A percentile compares a stretch with the other conserved stretches of the same genome.
These are phyloP conservation scores for Solanum neorickii DNA, from an alignment of 257 asterid genomes.

Conservation along the genomic window DNA sequence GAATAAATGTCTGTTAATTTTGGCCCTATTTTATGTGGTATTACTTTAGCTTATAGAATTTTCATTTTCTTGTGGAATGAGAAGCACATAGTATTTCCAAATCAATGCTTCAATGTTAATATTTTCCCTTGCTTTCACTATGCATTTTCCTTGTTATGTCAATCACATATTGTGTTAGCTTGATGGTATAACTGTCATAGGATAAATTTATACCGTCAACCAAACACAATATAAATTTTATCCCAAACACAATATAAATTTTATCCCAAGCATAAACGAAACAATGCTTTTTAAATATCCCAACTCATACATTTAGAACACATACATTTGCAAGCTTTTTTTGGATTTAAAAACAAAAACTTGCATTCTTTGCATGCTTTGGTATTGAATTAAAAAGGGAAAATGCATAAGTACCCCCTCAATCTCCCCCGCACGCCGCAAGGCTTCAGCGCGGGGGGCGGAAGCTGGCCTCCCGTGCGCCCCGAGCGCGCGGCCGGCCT, in stretches of 20 bases:
- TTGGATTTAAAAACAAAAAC: too few relatives aligned
- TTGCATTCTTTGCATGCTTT: too few relatives aligned
- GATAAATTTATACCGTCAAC: not conserved
- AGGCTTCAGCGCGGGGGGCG: too few relatives aligned
- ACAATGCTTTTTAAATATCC: too few relatives aligned
- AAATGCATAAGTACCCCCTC: too few relatives aligned
- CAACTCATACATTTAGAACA: not conserved
- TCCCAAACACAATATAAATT: not conserved
- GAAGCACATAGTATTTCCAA: not conserved
- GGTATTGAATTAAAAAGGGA: too few relatives aligned
- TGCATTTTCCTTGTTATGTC: not conserved
- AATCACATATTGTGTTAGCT: not conserved
- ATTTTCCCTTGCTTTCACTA: not conserved
- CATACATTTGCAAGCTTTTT: not conserved
- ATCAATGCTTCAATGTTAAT: not conserved
- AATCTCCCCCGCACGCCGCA: too few relatives aligned
- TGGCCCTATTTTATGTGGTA: not conserved
- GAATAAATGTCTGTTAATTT: not conserved
- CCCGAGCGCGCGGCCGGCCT: too few relatives aligned
- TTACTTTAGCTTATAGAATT: constrained; percentile 24
- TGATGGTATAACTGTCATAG: not conserved
- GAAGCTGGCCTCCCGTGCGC: too few relatives aligned
- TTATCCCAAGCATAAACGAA: not conserved
- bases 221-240: not conserved
- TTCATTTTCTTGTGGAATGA: constrained; percentile 28